Evolutionary conservation across 1,284 basidiomycete species (phyloP), one percentile per base, ranked within the genome.

Genomic region (Cryptococcus sp.): DNA sequence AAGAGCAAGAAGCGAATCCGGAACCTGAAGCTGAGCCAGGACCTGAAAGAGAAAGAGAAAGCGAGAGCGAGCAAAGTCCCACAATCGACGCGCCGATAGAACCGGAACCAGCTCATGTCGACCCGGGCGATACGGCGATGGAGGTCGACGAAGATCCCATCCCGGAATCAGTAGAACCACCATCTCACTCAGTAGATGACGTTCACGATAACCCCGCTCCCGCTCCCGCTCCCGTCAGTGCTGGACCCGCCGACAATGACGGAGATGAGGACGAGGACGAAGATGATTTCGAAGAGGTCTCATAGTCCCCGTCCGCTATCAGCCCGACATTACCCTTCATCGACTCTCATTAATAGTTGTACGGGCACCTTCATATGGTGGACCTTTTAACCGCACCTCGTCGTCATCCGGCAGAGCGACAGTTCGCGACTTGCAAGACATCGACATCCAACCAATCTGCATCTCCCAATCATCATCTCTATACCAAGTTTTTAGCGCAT

Each of bases 241-340:
- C 43, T 30, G 50, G n/a, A 35, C 40, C 50, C 19, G 19, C n/a
- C 4, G 45, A 39, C 10, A 40, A 2, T 22, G 47, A 50, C 27
- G 50, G 56, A 40, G 62, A 67, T 42, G 61, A 62, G 16, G 64
- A 64, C 6, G 61, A 67, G 8, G 70, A 69, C 42, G 69, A 66
- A 22, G 69, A 71, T 25, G 59, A 62, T 54, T 67, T 67, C 35
- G 69, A 71, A 40, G 66, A 71, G 55, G 64, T 70, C 17, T 52
- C 55, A 38, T 63, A 50, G 45, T 16, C 41, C 5, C 5, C 55
- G 13, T 25, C 10, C 30, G 30, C 30, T 35, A 35, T 2, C 30
- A 10, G 30, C 30, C 30, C 13, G 7, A 35, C 13, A 35, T 2
- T 5, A 7, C 46, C 27, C 25, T 46, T 19, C 35, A 15, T 55